phyloP scores from a whole-genome alignment of 2,329 filamentous ascomycete genomes.

The Pestalotiopsis sp. region DNA sequence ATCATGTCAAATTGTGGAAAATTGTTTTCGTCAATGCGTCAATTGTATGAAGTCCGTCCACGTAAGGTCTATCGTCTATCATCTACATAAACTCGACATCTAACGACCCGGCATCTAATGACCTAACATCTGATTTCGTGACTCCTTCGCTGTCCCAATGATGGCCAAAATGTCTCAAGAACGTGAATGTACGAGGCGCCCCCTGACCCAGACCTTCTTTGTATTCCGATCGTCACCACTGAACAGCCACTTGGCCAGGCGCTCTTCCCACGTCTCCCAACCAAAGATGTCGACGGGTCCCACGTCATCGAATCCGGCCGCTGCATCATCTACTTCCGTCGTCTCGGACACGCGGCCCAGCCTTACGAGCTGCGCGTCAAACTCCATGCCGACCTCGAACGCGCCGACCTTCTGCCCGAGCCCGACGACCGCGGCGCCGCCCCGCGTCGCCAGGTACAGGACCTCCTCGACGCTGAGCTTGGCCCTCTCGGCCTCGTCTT shows the following conservation, averaged over 20 bases:
- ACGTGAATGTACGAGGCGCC: conserved; percentile 70
- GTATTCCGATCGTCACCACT: conserved; percentile 93
- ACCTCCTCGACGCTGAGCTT: conserved; percentile 86
- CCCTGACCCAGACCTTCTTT: conserved; percentile 84
- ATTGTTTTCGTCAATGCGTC: too few relatives aligned
- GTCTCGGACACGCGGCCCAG: conserved; percentile 54
- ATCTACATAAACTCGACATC: too few relatives aligned
- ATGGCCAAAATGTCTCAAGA: background rate
- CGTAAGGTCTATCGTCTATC: background rate
- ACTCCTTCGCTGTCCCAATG: background rate
- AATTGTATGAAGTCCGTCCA: background rate
- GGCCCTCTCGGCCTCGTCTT: conserved; percentile 42
- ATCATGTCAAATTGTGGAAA: background rate
- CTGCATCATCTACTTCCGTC: conserved; percentile 30
- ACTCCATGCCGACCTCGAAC: conserved; percentile 86
- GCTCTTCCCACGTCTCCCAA: conserved; percentile 86
- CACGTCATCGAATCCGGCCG: conserved; percentile 35
- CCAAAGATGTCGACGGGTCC: conserved; percentile 88
- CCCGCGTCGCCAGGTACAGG: conserved; percentile 83
- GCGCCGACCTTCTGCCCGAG: conserved; percentile 72
- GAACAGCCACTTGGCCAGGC: conserved; percentile 91
- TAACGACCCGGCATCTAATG: too few relatives aligned
- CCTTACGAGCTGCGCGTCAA: conserved; percentile 84
- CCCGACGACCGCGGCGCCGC: conserved; percentile 81
- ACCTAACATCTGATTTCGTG: background rate